A percentile compares a stretch with the other conserved stretches of the same genome.
These are phyloP conservation scores for Oleoguttula mirabilis DNA, from an alignment of 495 filamentous ascomycete genomes.

Conservation along the genomic window DNA sequence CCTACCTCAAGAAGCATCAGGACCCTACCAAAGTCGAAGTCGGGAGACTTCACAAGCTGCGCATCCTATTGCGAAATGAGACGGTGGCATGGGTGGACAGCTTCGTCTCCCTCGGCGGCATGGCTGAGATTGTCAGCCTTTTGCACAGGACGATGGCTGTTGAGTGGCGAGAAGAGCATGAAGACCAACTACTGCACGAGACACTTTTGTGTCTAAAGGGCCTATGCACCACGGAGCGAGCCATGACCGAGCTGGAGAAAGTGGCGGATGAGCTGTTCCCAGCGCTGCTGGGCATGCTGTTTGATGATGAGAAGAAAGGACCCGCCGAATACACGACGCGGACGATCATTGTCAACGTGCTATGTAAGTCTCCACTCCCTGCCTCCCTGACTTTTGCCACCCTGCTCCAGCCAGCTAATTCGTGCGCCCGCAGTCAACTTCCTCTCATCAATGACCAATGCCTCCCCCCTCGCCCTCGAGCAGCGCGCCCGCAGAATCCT, in stretches of 20 bases:
- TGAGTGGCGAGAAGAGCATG: conserved; percentile 97
- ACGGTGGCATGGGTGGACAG: conserved; percentile 87
- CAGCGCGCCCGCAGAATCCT: conserved; percentile 57
- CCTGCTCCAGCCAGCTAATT: too few relatives aligned
- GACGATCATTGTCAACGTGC: conserved; percentile 68
- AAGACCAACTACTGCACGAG: conserved; percentile 86
- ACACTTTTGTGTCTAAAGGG: conserved; percentile 88
- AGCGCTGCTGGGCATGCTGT: conserved; percentile 73
- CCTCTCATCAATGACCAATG: conserved; percentile 44
- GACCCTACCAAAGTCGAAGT: conserved; percentile 77
- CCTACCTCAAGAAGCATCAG: conserved; percentile 62
- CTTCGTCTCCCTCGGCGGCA: conserved; percentile 79
- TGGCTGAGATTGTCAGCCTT: conserved; percentile 78
- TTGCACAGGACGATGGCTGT: conserved; percentile 84
- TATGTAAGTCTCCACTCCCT: conserved; percentile 36
- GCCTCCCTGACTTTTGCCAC: background rate
- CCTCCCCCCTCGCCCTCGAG: conserved; percentile 31
- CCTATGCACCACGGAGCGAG: conserved; percentile 78
- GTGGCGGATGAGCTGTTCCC: conserved; percentile 78
- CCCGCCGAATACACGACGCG: conserved; percentile 92
- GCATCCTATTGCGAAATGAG: conserved; percentile 82
- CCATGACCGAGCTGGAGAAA: conserved; percentile 63
- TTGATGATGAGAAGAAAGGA: conserved; percentile 93
- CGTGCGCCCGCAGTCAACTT: conserved; percentile 47
- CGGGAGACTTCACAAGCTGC: conserved; percentile 86